Percentiles rank a stretch among this genome's conserved stretches.
Evolutionary conservation across 805 yeast genomes (phyloP).

Genomic region (Ogataea ganodermae): DNA sequence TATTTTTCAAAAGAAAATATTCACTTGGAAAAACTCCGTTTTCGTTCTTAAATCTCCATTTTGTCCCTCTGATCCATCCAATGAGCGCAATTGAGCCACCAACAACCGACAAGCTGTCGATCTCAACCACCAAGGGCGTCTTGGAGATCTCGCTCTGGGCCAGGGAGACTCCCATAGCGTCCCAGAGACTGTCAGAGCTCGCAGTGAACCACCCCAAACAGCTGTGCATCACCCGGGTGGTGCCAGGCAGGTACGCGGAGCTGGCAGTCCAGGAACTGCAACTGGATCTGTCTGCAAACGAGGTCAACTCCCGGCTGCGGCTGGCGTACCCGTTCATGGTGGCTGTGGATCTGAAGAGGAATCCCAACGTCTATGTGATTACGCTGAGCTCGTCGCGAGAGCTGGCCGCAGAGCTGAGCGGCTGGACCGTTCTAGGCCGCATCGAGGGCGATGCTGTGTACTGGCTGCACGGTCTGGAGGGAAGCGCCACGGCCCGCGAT

Average conservation of each 20-base stretch:
- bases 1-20: too few species aligned
- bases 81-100: constrained; percentile 14
- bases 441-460: constrained; percentile 18
- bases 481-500: constrained; percentile 8
- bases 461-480: constrained; percentile 15
- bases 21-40: too few species aligned
- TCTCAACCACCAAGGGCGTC: constrained; percentile 10
- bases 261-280: not conserved
- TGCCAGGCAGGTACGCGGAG: constrained; percentile 7
- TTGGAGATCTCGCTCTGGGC: constrained; percentile 13
- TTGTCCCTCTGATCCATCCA: not conserved
- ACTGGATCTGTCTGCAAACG: constrained; percentile 4
- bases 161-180: constrained; percentile 14
- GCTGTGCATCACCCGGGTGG: constrained; percentile 12
- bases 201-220: constrained; percentile 5
- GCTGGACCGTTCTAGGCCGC: constrained; percentile 20
- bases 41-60: not conserved
- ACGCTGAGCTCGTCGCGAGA: constrained; percentile 10
- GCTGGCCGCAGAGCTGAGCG: constrained; percentile 12
- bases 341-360: constrained; percentile 8
- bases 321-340: constrained; percentile 16
- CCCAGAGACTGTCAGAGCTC: constrained; percentile 6
- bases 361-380: constrained; percentile 11
- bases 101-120: not conserved
- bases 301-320: constrained; percentile 13